These are phyloP conservation scores for Mycogone perniciosa DNA, from an alignment of 2,329 filamentous ascomycete genomes.

Conservation along the genomic window DNA sequence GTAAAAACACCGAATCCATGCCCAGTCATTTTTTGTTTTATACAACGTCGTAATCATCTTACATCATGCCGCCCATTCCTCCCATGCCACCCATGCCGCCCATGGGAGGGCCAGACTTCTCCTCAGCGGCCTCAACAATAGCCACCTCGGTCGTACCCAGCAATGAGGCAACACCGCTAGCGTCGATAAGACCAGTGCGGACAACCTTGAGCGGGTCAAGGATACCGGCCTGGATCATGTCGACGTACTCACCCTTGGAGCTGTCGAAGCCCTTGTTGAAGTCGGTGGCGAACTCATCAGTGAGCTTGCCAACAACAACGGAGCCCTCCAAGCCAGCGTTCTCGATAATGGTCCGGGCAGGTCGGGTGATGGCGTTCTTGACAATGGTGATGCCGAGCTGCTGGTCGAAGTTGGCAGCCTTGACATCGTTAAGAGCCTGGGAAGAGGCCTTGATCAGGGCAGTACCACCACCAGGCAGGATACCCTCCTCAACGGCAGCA, in stretches of 20 bases:
- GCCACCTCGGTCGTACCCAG: constrained; percentile 97
- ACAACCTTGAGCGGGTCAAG: constrained; percentile 99
- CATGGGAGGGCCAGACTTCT: constrained; percentile 66
- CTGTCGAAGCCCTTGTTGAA: constrained; percentile 99
- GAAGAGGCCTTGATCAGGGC: constrained; percentile 94
- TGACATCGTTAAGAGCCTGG: constrained; percentile 77
- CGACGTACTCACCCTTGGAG: constrained; percentile 93
- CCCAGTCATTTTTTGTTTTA: constrained; percentile 23
- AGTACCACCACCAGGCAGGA: constrained; percentile 96
- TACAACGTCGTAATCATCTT: constrained; percentile 32
- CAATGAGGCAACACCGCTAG: constrained; percentile 91
- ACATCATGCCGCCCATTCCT: constrained; percentile 60
- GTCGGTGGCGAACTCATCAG: constrained; percentile 81
- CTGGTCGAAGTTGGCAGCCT: constrained; percentile 96
- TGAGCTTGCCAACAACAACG: constrained; percentile 95
- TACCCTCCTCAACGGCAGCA: constrained; percentile 97
- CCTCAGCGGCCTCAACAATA: constrained; percentile 91
- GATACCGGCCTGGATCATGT: constrained; percentile 97
- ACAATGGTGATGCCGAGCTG: constrained; percentile 96
- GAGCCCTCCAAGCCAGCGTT: constrained; percentile 95
- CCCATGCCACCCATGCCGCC: constrained; percentile 60
- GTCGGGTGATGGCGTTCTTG: constrained; percentile 95
- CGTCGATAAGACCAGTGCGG: constrained; percentile 89
- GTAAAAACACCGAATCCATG: constrained; percentile 45
- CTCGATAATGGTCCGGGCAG: constrained; percentile 92